These are phyloP conservation scores for Monilinia aucupariae DNA, from an alignment of 2,329 filamentous ascomycete species.

Conservation along the genomic window DNA sequence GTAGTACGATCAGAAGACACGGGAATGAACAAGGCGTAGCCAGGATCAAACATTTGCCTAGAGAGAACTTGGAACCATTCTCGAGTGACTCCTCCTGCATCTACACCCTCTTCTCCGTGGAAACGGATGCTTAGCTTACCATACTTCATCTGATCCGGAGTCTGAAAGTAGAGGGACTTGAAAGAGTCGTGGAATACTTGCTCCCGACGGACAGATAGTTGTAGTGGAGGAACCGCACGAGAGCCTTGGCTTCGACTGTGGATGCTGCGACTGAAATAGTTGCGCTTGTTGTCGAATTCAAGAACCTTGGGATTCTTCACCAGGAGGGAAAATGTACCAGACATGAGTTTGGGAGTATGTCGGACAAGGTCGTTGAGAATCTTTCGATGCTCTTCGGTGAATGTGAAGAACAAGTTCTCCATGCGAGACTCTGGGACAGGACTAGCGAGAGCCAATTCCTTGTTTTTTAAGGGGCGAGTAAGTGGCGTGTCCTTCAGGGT, in stretches of 20 bases:
- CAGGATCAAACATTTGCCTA: conserved; percentile 97
- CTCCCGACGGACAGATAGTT: conserved; percentile 84
- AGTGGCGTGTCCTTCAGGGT: conserved; percentile 44
- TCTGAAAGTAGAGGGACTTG: conserved; percentile 97
- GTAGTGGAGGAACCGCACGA: conserved; percentile 66
- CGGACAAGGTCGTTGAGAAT: conserved; percentile 97
- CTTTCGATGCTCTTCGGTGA: conserved; percentile 95
- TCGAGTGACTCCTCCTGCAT: conserved; percentile 92
- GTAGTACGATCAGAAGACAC: conserved; percentile 96
- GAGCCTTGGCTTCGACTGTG: conserved; percentile 68
- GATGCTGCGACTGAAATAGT: conserved; percentile 93
- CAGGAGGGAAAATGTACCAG: conserved; percentile 88
- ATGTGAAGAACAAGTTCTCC: conserved; percentile 90
- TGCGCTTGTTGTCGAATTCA: conserved; percentile 99
- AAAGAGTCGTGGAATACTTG: conserved; percentile 98
- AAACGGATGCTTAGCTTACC: conserved; percentile 98
- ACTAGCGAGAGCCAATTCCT: conserved; percentile 69
- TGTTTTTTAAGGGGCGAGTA: conserved; percentile 40
- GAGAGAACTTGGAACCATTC: conserved; percentile 99
- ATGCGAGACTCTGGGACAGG: conserved; percentile 75
- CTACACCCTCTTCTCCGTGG: conserved; percentile 94
- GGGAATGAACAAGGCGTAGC: conserved; percentile 93
- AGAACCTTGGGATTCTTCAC: conserved; percentile 99
- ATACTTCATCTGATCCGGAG: conserved; percentile 95
- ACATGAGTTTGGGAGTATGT: conserved; percentile 97